These are phyloP conservation scores for Phytophthora ramorum DNA, from an alignment of 352 stramenopile species.

Conservation along the genomic window DNA sequence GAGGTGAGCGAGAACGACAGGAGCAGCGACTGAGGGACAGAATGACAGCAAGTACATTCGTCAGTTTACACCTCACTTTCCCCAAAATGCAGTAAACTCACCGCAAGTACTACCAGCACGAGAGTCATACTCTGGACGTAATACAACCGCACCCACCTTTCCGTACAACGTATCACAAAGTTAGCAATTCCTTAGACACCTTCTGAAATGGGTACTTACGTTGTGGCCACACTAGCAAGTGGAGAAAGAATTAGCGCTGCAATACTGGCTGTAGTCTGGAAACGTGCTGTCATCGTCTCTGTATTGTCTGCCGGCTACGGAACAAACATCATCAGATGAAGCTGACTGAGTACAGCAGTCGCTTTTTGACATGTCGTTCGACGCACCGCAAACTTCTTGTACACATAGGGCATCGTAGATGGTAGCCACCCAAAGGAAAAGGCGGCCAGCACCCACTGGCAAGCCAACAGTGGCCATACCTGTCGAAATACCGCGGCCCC, in stretches of 20 bases:
- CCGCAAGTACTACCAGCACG: constrained; percentile 45
- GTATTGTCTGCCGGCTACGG: constrained; percentile 41
- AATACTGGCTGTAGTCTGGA: constrained; percentile 65
- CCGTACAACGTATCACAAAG: not conserved
- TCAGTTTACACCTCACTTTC: not conserved
- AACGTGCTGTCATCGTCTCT: constrained; percentile 49
- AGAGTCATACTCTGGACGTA: constrained; percentile 49
- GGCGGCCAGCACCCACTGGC: constrained; percentile 60
- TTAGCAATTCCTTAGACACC: not conserved
- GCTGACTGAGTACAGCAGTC: not conserved
- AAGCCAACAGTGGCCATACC: constrained; percentile 59
- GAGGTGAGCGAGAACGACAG: constrained; percentile 52
- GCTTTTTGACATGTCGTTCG: not conserved
- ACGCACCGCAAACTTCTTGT: constrained; percentile 73
- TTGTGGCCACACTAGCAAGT: constrained; percentile 24
- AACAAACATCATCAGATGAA: not conserved
- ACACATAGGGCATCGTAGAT: constrained; percentile 78
- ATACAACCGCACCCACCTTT: constrained; percentile 57
- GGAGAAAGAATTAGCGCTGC: constrained; percentile 64
- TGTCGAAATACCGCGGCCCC: constrained; percentile 35
- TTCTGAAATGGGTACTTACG: constrained; percentile 11
- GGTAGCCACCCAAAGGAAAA: constrained; percentile 74
- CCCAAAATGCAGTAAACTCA: constrained; percentile 29
- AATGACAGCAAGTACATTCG: not conserved
- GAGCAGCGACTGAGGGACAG: constrained; percentile 43